These are phyloP conservation scores for Cyclanthera cordifolia DNA, from an alignment of 306 rosid genomes.

Conservation along the genomic window DNA sequence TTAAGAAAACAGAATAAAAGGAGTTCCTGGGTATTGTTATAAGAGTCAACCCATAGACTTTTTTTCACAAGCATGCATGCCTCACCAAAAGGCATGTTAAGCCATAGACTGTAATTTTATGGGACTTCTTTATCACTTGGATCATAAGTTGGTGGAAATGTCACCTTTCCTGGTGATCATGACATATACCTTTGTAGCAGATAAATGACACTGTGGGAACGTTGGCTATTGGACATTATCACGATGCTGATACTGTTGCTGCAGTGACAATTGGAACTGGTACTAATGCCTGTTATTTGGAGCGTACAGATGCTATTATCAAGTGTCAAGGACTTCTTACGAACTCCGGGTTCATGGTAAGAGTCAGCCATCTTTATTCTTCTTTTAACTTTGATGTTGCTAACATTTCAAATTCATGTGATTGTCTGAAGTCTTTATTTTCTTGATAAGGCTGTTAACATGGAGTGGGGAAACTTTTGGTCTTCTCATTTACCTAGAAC, in stretches of 20 bases:
- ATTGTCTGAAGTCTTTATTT: neutral
- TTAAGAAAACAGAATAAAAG: no score
- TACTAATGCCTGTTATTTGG: slow-evolving; percentile 90
- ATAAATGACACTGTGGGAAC: slow-evolving; percentile 90
- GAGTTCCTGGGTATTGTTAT: neutral
- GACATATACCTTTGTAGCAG: slow-evolving; percentile 28
- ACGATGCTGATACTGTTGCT: slow-evolving; percentile 79
- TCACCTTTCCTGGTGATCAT: neutral
- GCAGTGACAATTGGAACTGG: slow-evolving; percentile 87
- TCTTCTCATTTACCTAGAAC: slow-evolving; percentile 90
- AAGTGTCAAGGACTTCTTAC: slow-evolving; percentile 81
- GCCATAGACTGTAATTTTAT: neutral
- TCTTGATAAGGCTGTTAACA: slow-evolving; percentile 59
- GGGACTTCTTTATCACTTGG: neutral
- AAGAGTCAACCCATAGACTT: neutral
- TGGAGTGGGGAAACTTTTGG: slow-evolving; percentile 99
- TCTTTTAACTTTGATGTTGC: neutral
- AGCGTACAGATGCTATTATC: slow-evolving; percentile 81
- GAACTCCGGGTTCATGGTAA: slow-evolving; percentile 71
- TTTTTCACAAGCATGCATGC: neutral
- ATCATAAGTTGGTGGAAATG: neutral
- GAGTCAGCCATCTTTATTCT: neutral
- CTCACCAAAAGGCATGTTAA: neutral
- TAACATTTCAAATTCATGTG: neutral
- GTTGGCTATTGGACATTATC: slow-evolving; percentile 81